A percentile compares a stretch with the other conserved stretches of the same genome.
phyloP scores from a whole-genome alignment of 495 filamentous ascomycete species.

The Aspergillus avenaceus region DNA sequence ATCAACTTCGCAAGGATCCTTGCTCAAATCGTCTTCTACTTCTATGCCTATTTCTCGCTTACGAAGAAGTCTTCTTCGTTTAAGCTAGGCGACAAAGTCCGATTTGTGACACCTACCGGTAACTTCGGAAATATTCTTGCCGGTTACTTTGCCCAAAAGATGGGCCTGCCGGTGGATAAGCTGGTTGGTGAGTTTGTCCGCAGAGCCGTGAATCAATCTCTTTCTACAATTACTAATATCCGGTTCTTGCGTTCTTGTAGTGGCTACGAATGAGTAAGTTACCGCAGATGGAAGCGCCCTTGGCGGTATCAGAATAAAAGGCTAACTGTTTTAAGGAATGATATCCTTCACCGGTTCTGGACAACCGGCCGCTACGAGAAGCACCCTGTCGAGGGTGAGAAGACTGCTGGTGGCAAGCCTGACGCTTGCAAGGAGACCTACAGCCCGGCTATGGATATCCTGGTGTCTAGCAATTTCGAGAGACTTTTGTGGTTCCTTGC shows the following conservation, averaged over 20 bases:
- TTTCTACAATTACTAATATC: neutral
- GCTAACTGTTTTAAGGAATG: conserved; percentile 52
- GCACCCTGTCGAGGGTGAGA: neutral
- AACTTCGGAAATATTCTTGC: conserved; percentile 98
- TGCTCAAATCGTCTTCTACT: conserved; percentile 92
- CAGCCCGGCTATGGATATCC: conserved; percentile 93
- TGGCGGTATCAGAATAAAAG: neutral
- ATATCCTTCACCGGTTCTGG: conserved; percentile 75
- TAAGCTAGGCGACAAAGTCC: conserved; percentile 55
- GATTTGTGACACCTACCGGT: conserved; percentile 82
- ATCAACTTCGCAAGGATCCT: conserved; percentile 91
- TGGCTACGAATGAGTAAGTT: conserved; percentile 12
- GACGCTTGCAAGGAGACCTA: conserved; percentile 67
- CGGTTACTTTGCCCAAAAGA: conserved; percentile 83
- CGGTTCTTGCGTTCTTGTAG: neutral
- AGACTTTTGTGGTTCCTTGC: conserved; percentile 79
- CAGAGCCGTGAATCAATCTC: neutral
- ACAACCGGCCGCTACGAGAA: conserved; percentile 9
- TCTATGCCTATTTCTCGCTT: conserved; percentile 82
- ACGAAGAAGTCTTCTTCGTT: conserved; percentile 44
- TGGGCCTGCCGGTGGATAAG: conserved; percentile 83
- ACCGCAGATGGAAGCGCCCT: neutral
- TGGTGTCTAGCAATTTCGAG: conserved; percentile 95
- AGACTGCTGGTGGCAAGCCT: neutral
- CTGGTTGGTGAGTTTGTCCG: conserved; percentile 46